Base-by-base conservation (phyloP, 2,329 filamentous ascomycete genomes). In the Plectosphaerella sp. region DNA sequence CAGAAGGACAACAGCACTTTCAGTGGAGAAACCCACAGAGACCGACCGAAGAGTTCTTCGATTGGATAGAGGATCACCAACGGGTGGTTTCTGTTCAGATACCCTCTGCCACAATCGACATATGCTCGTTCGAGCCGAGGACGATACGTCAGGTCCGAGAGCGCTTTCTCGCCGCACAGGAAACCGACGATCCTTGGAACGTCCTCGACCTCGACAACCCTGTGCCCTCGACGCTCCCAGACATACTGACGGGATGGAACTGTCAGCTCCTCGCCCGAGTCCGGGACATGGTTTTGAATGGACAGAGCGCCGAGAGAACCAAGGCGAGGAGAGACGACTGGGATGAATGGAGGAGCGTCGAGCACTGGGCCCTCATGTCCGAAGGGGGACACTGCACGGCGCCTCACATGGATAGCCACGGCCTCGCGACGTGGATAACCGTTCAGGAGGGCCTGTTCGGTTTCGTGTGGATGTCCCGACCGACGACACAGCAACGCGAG, bases 391-490 rank as follows among this genome's bases (percentile, higher is more conserved):
- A 69, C 56, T 60, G 64, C 53, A 69, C 65, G 11, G 59, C 63
- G 11, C 64, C 64, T 11, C 62, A 69, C 43, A 67, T 63, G 52
- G 66, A 69, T 55, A 65, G 63, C 46, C 61, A 69, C 50, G 64
- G 66, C 12, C 61, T 64, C 43, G 58, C 57, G n/a, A 68, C 64
- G 3, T 69, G 64, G 65, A 66, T 68, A 50, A 69, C 65, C 4
- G 61, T 64, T 18, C 64, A 68, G 36, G 50, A 56, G 52, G 54
- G 52, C 33, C 36, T 18, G 5, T 48, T 67, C 46, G 64, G 65
- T 3, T 68, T 64, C 22, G 64, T 61, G 4, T 67, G 64, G 65
- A 56, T 68, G 51, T 64, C 63, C n/a, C 54, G 54, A 11, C 63
- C 62, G 14, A 63, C 59, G 1, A 46, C 56, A 5, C 50, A 61